These are phyloP conservation scores for Diaporthe sp. DNA, from an alignment of 2,329 filamentous ascomycete genomes.

Conservation along the genomic window DNA sequence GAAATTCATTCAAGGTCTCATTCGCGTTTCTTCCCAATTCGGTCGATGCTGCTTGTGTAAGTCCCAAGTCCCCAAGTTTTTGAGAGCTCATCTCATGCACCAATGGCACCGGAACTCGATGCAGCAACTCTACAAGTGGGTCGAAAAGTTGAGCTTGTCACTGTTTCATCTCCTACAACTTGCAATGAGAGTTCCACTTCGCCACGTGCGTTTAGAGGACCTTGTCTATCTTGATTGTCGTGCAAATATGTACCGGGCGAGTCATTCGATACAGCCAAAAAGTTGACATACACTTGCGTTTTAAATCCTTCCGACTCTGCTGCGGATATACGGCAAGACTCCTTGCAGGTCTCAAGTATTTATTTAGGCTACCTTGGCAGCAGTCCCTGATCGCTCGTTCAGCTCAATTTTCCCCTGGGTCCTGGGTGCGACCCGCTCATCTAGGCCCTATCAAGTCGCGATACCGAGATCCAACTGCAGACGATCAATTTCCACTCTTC, in stretches of 20 bases:
- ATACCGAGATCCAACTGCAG: conserved; percentile 8
- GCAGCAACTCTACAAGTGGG: background rate
- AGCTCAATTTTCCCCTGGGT: conserved; percentile 5
- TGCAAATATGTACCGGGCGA: background rate
- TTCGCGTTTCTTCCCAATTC: background rate
- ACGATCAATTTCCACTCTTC: conserved; percentile 21
- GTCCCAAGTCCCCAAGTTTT: background rate
- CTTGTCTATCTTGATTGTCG: background rate
- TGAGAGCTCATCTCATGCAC: background rate
- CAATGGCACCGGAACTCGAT: background rate
- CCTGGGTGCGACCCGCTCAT: conserved; percentile 15
- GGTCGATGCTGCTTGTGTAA: background rate
- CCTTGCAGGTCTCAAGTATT: background rate
- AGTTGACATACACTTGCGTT: background rate
- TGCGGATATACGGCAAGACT: background rate
- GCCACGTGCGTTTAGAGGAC: background rate
- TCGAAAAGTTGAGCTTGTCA: background rate
- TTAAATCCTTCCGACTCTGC: background rate
- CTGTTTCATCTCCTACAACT: background rate
- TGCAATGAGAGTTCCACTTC: background rate
- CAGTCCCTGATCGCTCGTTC: background rate
- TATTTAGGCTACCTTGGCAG: background rate
- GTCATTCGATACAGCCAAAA: background rate
- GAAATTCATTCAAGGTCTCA: background rate
- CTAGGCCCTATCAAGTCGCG: conserved; percentile 10